Percentiles rank a stretch among this genome's conserved stretches.
Conservation (phyloP, 805 yeast genomes). For the Candida ovalis region DNA sequence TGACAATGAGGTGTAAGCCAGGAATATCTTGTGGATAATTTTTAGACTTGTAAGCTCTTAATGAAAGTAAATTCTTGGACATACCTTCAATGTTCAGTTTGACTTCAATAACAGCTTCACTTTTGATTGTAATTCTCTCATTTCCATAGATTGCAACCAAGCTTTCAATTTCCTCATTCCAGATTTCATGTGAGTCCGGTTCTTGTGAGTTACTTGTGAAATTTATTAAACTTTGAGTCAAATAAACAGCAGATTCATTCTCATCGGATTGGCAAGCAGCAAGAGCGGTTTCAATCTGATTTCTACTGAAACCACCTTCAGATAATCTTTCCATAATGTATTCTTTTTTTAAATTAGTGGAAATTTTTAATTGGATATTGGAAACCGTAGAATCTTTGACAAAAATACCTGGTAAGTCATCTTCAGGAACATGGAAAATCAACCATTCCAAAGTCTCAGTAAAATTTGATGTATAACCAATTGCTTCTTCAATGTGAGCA, state of each 20-base stretch:
- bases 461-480: constrained; percentile 49
- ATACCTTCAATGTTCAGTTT: constrained; percentile 31
- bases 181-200: constrained; percentile 35
- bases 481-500: constrained; percentile 68
- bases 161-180: constrained; percentile 77
- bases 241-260: constrained; percentile 43
- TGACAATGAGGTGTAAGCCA: constrained; percentile 56
- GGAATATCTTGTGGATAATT: constrained; percentile 66
- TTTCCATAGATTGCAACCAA: constrained; percentile 54
- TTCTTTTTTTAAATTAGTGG: constrained; percentile 52
- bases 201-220: constrained; percentile 14
- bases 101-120: constrained; percentile 33
- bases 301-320: constrained; percentile 68
- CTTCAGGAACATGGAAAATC: constrained; percentile 87
- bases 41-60: constrained; percentile 41
- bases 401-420: constrained; percentile 74
- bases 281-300: constrained; percentile 52
- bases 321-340: constrained; percentile 53
- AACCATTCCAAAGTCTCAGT: constrained; percentile 69
- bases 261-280: constrained; percentile 42
- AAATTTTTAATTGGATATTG: constrained; percentile 50
- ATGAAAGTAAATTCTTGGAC: constrained; percentile 25
- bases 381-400: constrained; percentile 55
- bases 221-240: constrained; percentile 39
- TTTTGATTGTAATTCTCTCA: constrained; percentile 34